Base-by-base conservation (phyloP, 23 red algal genomes). In the Pyropia haitanensis region DNA sequence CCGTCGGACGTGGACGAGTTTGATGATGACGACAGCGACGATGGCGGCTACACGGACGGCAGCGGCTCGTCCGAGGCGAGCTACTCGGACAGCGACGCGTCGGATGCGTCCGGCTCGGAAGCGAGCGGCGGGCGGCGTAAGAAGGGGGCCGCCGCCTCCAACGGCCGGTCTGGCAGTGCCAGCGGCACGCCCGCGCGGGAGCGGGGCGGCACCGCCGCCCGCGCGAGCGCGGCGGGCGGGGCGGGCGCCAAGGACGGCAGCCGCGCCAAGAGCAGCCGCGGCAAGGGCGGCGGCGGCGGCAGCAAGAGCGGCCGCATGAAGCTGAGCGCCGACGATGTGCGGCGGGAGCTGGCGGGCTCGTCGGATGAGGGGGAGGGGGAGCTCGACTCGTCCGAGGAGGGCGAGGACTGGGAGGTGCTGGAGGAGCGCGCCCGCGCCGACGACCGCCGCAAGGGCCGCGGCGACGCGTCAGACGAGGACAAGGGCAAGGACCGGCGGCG, bases 311-410 rank as follows among this genome's bases (percentile, higher is more conserved):
- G 39, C 39, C 39, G 39, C 7, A 46, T 46, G 39, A 46, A 46
- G 39, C 39, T 46, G 39, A 46, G 39, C 8, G 39, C 39, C 10
- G 39, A 46, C 60, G 89, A 95, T 55, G 81, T 79, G n/a, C 56
- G 60, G 33, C 61, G 74, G 1, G 93, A 89, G 48, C 75, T 97
- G 61, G 93, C 82, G 44, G 93, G 81, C 18, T 46, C 79, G 7
- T 75, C 69, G 5, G 85, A 87, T 39, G 93, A 85, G 46, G 93
- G 93, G 61, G 93, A 97, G 58, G 93, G 64, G 22, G 93, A 97
- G 31, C 50, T 97, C 53, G 78, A 73, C 68, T 90, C 93, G 8
- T 79, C 79, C 22, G 93, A 97, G 28, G 93, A 97, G 63, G 93
- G 93, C 2, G 24, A 81, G 33, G 76, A 81, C 29, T 97, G 93